These are phyloP conservation scores for Gracilaria gracilis DNA, from an alignment of 23 red algal genomes.

Conservation along the genomic window DNA sequence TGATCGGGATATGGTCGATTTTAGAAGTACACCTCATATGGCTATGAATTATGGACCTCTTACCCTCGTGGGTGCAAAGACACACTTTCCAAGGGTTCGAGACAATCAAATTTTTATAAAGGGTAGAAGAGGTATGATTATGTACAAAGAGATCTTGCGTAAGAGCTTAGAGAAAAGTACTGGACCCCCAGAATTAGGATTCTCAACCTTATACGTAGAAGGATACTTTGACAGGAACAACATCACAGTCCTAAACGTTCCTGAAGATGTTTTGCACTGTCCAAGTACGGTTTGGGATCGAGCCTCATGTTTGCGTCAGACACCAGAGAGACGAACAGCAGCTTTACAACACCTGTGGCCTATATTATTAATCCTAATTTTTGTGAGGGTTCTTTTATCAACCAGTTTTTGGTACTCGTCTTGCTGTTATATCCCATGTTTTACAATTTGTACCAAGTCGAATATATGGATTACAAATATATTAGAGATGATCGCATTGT, in stretches of 20 bases:
- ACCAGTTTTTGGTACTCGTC: no score
- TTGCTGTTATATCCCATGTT: no score
- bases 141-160: background rate
- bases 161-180: background rate
- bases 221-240: background rate
- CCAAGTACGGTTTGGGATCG: background rate
- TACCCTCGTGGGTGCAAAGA: background rate
- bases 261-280: background rate
- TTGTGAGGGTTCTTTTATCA: no score
- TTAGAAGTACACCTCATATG: background rate
- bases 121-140: background rate
- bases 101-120: conserved; percentile 1
- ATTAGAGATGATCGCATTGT: no score
- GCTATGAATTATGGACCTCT: background rate
- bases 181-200: background rate
- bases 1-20: background rate
- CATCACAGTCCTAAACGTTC: background rate
- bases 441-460: no score
- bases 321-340: no score
- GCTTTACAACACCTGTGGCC: no score
- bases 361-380: no score
- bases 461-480: no score
- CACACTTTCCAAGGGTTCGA: background rate
- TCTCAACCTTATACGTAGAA: background rate
- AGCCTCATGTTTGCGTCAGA: background rate